Evolutionary conservation across 192 early-diverging fungal genomes (phyloP).

Genomic region (Cetraspora pellucida): DNA sequence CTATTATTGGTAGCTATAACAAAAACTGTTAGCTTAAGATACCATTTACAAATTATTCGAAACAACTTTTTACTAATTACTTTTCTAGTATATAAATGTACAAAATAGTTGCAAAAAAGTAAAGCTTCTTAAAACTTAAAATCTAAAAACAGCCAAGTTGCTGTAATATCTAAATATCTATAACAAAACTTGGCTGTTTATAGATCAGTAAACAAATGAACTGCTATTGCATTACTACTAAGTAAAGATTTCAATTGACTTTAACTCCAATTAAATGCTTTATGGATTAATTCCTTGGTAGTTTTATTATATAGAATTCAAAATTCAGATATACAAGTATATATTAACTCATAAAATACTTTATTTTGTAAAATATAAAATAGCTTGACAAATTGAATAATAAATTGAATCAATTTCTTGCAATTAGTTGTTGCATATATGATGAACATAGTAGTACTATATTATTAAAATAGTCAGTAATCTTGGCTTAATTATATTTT

Average conservation of each 20-base stretch:
- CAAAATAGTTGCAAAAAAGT: neutral
- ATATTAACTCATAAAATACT: neutral
- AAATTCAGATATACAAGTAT: constrained; percentile 1
- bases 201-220: neutral
- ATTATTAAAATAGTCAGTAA: neutral
- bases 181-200: neutral
- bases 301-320: neutral
- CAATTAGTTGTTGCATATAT: neutral
- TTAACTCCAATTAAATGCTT: neutral
- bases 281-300: neutral
- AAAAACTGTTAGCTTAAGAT: neutral
- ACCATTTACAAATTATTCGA: neutral
- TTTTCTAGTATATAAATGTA: neutral
- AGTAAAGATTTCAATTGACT: neutral
- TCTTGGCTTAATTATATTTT: neutral
- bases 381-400: neutral
- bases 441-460: neutral
- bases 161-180: neutral
- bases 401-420: constrained; percentile 10
- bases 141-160: neutral
- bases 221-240: neutral
- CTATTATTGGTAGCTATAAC: neutral
- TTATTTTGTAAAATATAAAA: constrained; percentile 5
- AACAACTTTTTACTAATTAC: neutral
- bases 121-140: neutral